Evolutionary conservation across 23 red algal species (phyloP), one percentile per base, ranked within the genome.

Genomic region (Porphyridium purpureum): DNA sequence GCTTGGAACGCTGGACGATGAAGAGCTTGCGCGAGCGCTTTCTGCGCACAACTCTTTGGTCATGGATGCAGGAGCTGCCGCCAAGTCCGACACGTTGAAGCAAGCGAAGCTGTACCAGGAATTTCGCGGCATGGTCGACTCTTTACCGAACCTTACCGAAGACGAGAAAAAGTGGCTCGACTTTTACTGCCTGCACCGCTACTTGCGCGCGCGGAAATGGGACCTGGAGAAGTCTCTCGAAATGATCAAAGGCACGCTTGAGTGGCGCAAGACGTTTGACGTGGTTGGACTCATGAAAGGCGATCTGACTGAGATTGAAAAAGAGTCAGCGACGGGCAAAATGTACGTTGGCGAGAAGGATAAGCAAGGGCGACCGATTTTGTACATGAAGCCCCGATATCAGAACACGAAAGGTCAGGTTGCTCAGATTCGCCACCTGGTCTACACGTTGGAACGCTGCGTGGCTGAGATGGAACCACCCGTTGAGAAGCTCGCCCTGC

Each of bases 381-480:
- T 78, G 28, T 53, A 64, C 46, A 78, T 78, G 72, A 69, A 40
- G 27, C 72, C 72, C 14, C 34, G 58, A 1, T 24, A 4, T 5
- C 72, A 78, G 30, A 78, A 78, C 33, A 57, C 72, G 46, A 78
- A 44, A 3, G 72, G 66, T 29, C 27, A 30, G 9, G 15, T 29
- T 0, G 50, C 40, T 20, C 62, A 78, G 15, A 24, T 78, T 21
- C 9, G 42, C 20, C 72, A 78, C n/a, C 52, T 78, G 57, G 72
- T 78, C 9, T 78, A 78, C 53, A 69, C 72, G 27, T 35, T 78
- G 14, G 72, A 78, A 25, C 60, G 59, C 27, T 58, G 41, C 42
- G 49, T 66, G 22, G 33, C 40, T 1, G 5, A 9, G 27, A 67
- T 67, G 59, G 24, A 27, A 0, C 49, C 49, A 1, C 47, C 47